A percentile compares a stretch with the other conserved stretches of the same genome.
phyloP scores from a whole-genome alignment of 805 yeast genomes.

The Diddensiella transvaalensis region DNA sequence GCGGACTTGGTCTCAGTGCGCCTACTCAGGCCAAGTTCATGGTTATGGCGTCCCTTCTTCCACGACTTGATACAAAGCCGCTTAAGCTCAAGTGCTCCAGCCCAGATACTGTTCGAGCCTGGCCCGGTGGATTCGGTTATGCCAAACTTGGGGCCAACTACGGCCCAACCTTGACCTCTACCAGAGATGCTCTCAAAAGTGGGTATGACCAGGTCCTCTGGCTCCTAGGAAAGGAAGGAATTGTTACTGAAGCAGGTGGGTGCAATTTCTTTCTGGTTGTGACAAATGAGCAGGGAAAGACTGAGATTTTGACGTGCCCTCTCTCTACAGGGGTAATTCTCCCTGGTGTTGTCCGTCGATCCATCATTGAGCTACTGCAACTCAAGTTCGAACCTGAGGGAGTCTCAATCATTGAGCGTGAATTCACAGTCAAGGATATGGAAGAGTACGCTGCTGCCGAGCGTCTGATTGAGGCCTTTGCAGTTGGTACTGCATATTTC shows the following conservation, averaged over 20 bases:
- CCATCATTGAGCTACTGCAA: constrained; percentile 40
- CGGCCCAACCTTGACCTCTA: constrained; percentile 49
- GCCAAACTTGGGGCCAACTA: constrained; percentile 54
- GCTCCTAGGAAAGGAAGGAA: constrained; percentile 50
- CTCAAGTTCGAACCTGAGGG: constrained; percentile 35
- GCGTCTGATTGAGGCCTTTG: constrained; percentile 50
- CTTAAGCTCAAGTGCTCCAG: constrained; percentile 49
- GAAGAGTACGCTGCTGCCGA: constrained; percentile 44
- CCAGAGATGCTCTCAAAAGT: constrained; percentile 41
- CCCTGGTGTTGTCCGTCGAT: constrained; percentile 52
- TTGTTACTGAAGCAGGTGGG: constrained; percentile 54
- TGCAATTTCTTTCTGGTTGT: constrained; percentile 51
- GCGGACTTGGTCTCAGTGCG: constrained; percentile 44
- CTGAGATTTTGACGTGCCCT: constrained; percentile 51
- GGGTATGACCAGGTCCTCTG: constrained; percentile 53
- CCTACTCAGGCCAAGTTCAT: constrained; percentile 36
- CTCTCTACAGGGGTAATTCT: constrained; percentile 48
- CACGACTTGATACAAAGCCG: constrained; percentile 47
- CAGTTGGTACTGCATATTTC: constrained; percentile 52
- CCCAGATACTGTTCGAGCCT: constrained; percentile 47
- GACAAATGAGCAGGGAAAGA: constrained; percentile 38
- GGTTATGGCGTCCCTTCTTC: constrained; percentile 22
- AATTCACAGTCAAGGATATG: constrained; percentile 46
- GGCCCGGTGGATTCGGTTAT: constrained; percentile 57
- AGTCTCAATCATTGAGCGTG: constrained; percentile 43